phyloP scores from a whole-genome alignment of 2,329 filamentous ascomycete species.

The Alternaria postmessia region DNA sequence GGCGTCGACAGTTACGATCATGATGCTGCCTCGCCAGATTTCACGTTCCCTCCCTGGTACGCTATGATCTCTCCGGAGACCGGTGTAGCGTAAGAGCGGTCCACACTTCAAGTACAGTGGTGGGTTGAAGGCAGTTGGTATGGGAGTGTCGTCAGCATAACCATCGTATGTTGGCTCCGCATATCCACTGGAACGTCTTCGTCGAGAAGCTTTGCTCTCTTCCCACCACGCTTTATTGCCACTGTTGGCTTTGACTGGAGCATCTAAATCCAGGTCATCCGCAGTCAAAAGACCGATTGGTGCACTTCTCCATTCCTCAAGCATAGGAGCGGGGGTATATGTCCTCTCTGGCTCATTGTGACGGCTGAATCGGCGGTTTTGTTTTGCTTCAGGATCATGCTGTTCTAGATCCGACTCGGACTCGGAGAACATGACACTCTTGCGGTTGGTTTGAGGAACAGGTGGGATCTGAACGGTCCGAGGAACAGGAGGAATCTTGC shows the following conservation, averaged over 20 bases:
- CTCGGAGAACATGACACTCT: constrained; percentile 53
- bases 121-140: constrained; percentile 80
- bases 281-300: constrained; percentile 50
- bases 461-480: constrained; percentile 20
- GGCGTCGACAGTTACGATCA: constrained; percentile 92
- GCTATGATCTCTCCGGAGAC: constrained; percentile 70
- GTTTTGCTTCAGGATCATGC: constrained; percentile 35
- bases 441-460: constrained; percentile 45
- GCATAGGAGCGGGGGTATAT: constrained; percentile 67
- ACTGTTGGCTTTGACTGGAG: constrained; percentile 37
- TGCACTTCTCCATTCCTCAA: constrained; percentile 64
- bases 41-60: constrained; percentile 67
- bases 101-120: constrained; percentile 87
- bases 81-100: constrained; percentile 87
- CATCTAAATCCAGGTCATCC: constrained; percentile 55
- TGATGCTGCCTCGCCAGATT: constrained; percentile 90
- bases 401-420: constrained; percentile 33
- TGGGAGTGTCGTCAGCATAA: constrained; percentile 70
- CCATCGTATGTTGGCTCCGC: constrained; percentile 66
- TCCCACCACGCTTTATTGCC: constrained; percentile 77
- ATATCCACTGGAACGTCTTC: constrained; percentile 46
- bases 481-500: constrained; percentile 21
- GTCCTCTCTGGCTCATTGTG: constrained; percentile 55
- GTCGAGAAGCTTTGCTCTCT: constrained; percentile 57
- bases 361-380: constrained; percentile 45